Base-by-base conservation (phyloP, 768 basidiomycete genomes). In the Boletus tylopilopsis region DNA sequence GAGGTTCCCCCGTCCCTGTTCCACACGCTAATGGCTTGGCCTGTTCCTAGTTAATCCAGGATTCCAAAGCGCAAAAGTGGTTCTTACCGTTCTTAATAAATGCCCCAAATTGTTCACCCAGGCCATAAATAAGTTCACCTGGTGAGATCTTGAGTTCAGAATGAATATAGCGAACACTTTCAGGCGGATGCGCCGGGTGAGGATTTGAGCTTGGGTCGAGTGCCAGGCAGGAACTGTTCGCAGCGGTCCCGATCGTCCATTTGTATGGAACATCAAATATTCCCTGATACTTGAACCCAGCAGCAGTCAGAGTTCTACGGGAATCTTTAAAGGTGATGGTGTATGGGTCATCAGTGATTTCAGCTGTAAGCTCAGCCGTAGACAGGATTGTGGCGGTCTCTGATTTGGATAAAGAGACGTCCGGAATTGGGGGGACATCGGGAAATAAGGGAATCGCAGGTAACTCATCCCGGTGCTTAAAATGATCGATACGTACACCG, bases 1-100 rank as follows among this genome's bases (percentile, higher is more conserved):
- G 82, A 83, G 1, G 85, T 89, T 27, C 87, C 86, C 21, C 86
- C 85, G 57, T 88, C 86, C 63, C 80, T 78, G 56, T 87, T 86
- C 87, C 85, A 88, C 5, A 85, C 68, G 52, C 75, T 79, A 38
- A 87, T 69, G 6, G 75, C 58, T 61, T 82, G 83, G 25, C 80
- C 79, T 80, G 50, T 41, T 51, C 29, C 25, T 47, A 6, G 1
- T 52, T 49, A 57, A 37, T 29, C 30, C 37, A 42, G 12, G n/a
- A 16, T 67, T 45, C 53, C 59, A 45, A 47, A 50, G 12, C 61
- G 57, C 19, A 57, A 49, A 56, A 56, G 29, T 36, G 57, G 45
- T n/a, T 58, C 76, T 50, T 67, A 77, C 85, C 86, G 55, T 88
- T 87, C 72, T 88, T 89, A 7, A 86, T 76, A 51, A 89, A 82